A percentile compares a stretch with the other conserved stretches of the same genome.
Evolutionary conservation across 164 flowering plant genomes (phyloP).

Genomic region (Umbellularia californica): DNA sequence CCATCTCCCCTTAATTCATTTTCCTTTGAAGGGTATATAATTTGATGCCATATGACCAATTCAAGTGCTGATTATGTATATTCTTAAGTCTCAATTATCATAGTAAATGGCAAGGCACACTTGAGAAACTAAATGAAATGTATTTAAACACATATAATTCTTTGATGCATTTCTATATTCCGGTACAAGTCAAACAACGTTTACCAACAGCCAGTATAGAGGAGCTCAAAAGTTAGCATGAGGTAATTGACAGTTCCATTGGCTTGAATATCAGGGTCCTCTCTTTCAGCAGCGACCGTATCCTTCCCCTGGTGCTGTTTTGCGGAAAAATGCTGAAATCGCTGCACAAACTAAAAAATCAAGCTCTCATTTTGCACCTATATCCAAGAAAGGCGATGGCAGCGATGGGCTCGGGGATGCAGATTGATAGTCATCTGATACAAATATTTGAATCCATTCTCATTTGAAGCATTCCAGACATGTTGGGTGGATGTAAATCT

Average conservation of each 20-base stretch:
- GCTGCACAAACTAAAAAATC: slow-evolving; percentile 76
- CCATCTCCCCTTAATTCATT: too few species aligned
- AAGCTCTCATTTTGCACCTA: slow-evolving; percentile 46
- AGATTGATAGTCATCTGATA: slow-evolving; percentile 36
- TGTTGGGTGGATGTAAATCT: background rate
- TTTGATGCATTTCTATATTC: background rate
- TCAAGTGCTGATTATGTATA: background rate
- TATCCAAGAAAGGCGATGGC: slow-evolving; percentile 90
- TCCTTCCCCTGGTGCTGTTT: slow-evolving; percentile 99
- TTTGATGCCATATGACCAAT: too few species aligned
- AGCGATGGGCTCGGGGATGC: slow-evolving; percentile 99
- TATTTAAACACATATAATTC: background rate
- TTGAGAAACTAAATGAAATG: background rate
- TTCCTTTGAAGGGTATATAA: too few species aligned
- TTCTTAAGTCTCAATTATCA: background rate
- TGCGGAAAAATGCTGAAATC: slow-evolving; percentile 92
- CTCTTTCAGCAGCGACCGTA: slow-evolving; percentile 98
- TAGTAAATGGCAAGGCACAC: background rate
- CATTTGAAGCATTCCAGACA: background rate
- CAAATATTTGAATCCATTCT: background rate
- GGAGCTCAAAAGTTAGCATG: background rate
- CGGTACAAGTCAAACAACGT: background rate
- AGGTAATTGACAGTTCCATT: background rate
- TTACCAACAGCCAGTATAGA: background rate
- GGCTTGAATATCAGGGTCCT: slow-evolving; percentile 70